These are phyloP conservation scores for Russula brevipes DNA, from an alignment of 768 basidiomycete genomes.

Conservation along the genomic window DNA sequence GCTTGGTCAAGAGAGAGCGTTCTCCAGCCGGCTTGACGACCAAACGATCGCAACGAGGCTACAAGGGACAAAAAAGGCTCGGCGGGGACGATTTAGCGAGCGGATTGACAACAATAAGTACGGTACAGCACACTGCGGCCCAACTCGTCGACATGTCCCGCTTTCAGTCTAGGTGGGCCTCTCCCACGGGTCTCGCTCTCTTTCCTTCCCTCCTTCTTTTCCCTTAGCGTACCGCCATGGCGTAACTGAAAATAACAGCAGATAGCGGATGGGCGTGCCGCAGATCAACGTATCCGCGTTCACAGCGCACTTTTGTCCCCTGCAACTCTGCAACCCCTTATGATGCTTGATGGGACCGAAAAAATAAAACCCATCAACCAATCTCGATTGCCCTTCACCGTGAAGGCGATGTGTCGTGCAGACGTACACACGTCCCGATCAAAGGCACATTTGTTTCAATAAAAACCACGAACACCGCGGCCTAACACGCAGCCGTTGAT, in stretches of 20 bases:
- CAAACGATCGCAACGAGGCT: conserved; percentile 17
- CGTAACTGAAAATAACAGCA: neutral
- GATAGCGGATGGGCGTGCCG: no score
- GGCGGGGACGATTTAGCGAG: neutral
- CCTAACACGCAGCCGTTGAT: neutral
- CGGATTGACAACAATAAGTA: conserved; percentile 1
- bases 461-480: neutral
- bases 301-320: neutral
- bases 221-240: neutral
- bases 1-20: neutral
- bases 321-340: neutral
- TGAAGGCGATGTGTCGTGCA: neutral
- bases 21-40: conserved; percentile 8
- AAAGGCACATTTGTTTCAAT: neutral
- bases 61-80: conserved; percentile 7
- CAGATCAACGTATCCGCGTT: neutral
- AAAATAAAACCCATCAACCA: neutral
- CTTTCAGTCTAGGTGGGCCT: neutral
- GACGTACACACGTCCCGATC: neutral
- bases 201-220: no score
- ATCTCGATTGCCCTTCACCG: conserved; percentile 9
- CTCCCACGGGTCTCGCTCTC: neutral
- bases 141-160: neutral
- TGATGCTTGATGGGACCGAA: neutral
- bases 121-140: neutral